Conservation (phyloP, 371 early-diverging fungal genomes). For the Gilbertella persicaria region DNA sequence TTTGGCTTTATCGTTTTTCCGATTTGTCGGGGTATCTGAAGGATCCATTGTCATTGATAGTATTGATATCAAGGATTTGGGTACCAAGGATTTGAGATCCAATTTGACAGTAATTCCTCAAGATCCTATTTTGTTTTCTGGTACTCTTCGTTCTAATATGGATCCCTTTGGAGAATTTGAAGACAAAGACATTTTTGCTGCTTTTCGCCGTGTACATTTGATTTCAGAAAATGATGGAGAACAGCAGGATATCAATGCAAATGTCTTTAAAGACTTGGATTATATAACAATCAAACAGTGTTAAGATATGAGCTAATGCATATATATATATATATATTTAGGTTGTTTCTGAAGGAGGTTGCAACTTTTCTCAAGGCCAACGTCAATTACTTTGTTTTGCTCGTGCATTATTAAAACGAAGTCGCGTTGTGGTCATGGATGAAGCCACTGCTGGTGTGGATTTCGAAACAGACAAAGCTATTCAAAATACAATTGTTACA, state of each 20-base stretch:
- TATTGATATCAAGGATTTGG: conserved; percentile 72
- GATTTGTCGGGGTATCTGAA: conserved; percentile 68
- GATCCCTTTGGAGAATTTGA: conserved; percentile 67
- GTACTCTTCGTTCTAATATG: conserved; percentile 68
- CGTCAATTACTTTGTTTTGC: conserved; percentile 80
- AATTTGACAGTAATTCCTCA: conserved; percentile 81
- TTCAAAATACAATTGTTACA: conserved; percentile 64
- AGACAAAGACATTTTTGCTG: conserved; percentile 70
- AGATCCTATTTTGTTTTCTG: conserved; percentile 82
- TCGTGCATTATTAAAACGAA: conserved; percentile 64
- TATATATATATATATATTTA: not conserved
- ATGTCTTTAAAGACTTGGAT: too few species aligned
- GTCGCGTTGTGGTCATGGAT: conserved; percentile 42
- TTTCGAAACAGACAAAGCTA: conserved; percentile 60
- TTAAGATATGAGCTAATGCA: too few species aligned
- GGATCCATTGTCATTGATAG: conserved; percentile 79
- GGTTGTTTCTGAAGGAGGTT: conserved; percentile 64
- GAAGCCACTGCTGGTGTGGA: conserved; percentile 85
- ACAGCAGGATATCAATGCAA: too few species aligned
- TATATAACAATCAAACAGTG: too few species aligned
- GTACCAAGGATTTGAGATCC: conserved; percentile 69
- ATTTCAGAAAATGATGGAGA: too few species aligned
- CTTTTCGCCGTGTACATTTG: conserved; percentile 60
- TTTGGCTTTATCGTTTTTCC: conserved; percentile 72
- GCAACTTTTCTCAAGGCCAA: conserved; percentile 80